These are phyloP conservation scores for Botrytis squamosa DNA, from an alignment of 2,329 filamentous ascomycete species.

Conservation along the genomic window DNA sequence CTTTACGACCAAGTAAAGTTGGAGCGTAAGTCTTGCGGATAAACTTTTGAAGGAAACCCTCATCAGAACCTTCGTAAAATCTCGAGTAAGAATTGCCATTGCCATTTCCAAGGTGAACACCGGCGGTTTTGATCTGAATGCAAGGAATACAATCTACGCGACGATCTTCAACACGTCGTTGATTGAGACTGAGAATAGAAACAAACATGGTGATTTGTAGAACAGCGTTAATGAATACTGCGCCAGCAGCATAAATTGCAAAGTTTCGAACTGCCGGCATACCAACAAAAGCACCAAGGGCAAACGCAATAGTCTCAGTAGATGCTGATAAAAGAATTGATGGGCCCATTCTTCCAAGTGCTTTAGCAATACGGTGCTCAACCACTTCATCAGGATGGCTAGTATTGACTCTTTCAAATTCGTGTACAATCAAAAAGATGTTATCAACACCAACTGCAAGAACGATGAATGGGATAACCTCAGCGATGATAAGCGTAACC, in stretches of 20 bases:
- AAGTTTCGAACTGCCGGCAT: conserved; percentile 99
- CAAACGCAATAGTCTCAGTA: conserved; percentile 91
- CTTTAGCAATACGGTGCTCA: conserved; percentile 79
- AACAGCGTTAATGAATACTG: conserved; percentile 95
- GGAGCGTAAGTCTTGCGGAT: conserved; percentile 91
- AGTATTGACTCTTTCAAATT: conserved; percentile 92
- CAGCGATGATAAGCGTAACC: conserved; percentile 94
- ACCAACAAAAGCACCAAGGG: conserved; percentile 86
- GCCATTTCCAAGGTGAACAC: conserved; percentile 61
- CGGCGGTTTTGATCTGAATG: conserved; percentile 73
- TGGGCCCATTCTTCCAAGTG: conserved; percentile 93
- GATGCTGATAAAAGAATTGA: conserved; percentile 94
- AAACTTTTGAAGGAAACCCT: conserved; percentile 79
- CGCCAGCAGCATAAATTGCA: conserved; percentile 91
- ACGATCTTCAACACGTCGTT: conserved; percentile 82
- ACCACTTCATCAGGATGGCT: conserved; percentile 88
- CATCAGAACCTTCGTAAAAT: conserved; percentile 62
- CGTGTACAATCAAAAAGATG: conserved; percentile 97
- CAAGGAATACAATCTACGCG: conserved; percentile 92
- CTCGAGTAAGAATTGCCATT: conserved; percentile 52
- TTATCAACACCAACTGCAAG: conserved; percentile 97
- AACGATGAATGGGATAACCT: conserved; percentile 97
- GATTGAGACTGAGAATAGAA: conserved; percentile 86
- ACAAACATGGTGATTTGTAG: conserved; percentile 97
- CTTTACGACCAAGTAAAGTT: conserved; percentile 72